Percentiles rank a stretch among this genome's conserved stretches.
Evolutionary conservation across 108 stramenopile genomes (phyloP).

Genomic region (Nannochloropsis oceanica): DNA sequence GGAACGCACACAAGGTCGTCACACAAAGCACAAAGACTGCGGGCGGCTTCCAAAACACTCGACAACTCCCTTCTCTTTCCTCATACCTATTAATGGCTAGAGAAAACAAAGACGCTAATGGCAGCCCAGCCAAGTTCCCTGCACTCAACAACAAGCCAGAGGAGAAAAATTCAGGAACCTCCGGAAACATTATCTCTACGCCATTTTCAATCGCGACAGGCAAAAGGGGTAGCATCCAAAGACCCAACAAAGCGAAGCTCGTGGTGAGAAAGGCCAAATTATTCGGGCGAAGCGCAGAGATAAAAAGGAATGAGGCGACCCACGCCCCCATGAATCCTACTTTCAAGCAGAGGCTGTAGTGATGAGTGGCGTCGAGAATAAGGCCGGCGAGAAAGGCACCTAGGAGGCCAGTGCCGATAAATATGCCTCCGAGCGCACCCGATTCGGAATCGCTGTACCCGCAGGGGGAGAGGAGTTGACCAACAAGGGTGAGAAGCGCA

Average conservation of each 20-base stretch:
- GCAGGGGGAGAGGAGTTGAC: background rate
- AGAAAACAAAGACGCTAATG: background rate
- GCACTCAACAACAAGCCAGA: background rate
- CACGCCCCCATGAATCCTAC: background rate
- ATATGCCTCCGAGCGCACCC: background rate
- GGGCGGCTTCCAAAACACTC: background rate
- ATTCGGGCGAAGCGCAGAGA: background rate
- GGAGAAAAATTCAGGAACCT: background rate
- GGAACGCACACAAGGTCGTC: background rate
- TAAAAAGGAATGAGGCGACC: background rate
- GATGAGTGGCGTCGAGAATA: background rate
- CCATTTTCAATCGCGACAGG: background rate
- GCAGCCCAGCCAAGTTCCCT: background rate
- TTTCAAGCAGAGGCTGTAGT: background rate
- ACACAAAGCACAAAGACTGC: background rate
- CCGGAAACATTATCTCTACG: background rate
- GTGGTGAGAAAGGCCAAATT: background rate
- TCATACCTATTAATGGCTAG: background rate
- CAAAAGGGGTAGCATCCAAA: background rate
- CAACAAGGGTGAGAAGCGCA: background rate
- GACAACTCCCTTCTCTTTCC: background rate
- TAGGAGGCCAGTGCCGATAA: background rate
- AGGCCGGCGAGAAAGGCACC: background rate
- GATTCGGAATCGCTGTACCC: background rate
- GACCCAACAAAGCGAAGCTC: background rate